Evolutionary conservation across 2,329 filamentous ascomycete species (phyloP), one percentile per base, ranked within the genome.

Genomic region (Colletotrichum gloeosporioides): DNA sequence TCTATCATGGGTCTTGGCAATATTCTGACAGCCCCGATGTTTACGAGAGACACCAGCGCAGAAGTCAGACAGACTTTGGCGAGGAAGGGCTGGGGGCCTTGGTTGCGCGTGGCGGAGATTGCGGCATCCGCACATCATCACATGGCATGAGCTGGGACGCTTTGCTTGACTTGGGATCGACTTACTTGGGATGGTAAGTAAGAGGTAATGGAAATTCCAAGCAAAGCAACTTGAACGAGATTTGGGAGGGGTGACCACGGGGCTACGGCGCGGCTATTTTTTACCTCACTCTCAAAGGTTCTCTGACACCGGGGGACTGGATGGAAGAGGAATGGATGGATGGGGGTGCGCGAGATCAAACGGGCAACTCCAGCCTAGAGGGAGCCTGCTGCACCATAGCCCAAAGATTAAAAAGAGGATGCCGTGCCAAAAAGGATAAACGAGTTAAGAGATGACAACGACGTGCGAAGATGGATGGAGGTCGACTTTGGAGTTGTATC

Each of bases 391-490:
- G 67, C 53, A 49, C 29, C 39, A 34, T 22, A 27, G 10, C 25
- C 32, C 62, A 44, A 63, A 25, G 59, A 63, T 34, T 22, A 29
- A 64, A 63, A 63, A 27, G 27, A 34, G 49, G 57, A 63, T 34
- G 55, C 12, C n/a, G 22, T 22, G 29, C 44, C 39, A 66, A 57
- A 31, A 39, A 22, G 31, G n/a, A 25, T 31, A 16, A 62, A 32
- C 13, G 44, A 53, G n/a, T 32, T 22, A 25, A 63, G 59, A 27
- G 67, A 32, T 70, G 68, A 70, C 64, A 53, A 59, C 73, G 73
- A 76, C 73, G 73, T 76, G 73, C 73, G 73, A 76, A 76, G 73
- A 76, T 64, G 64, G 64, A 73, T 65, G 69, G 73, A 73, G 73
- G 64, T 36, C 27, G 34, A 39, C 27, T 36, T 36, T 64, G 18